A percentile compares a stretch with the other conserved stretches of the same genome.
Conservation (phyloP, 495 filamentous ascomycete genomes). For the Xylaria venustula region DNA sequence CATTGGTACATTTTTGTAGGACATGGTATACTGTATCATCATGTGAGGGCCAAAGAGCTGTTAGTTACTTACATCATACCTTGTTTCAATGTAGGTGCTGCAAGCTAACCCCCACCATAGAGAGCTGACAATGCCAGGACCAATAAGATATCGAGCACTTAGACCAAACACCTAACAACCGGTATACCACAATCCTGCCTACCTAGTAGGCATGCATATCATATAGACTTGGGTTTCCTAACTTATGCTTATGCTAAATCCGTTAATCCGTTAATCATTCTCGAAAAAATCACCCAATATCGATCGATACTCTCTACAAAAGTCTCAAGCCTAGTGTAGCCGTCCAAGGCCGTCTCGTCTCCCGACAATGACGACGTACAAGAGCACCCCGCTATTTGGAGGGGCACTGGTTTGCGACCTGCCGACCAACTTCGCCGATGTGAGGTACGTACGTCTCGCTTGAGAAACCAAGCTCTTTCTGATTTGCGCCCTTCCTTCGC, state of each 20-base stretch:
- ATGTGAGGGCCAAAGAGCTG: not conserved
- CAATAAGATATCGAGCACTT: not conserved
- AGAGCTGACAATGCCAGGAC: not conserved
- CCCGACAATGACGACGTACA: conserved; percentile 44
- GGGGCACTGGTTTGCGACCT: conserved; percentile 73
- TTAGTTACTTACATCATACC: conserved; percentile 2
- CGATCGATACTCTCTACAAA: not conserved
- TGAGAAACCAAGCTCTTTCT: conserved; percentile 1
- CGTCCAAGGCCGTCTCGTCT: not conserved
- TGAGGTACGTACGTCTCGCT: conserved; percentile 56
- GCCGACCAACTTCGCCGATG: conserved; percentile 73
- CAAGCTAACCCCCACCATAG: not conserved
- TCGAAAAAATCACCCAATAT: not conserved
- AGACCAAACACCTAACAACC: too few relatives aligned
- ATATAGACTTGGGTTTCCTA: too few relatives aligned
- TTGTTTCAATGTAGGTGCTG: not conserved
- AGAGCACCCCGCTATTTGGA: conserved; percentile 68
- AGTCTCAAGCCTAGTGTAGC: not conserved
- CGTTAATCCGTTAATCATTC: too few relatives aligned
- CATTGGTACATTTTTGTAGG: too few relatives aligned
- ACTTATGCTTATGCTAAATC: too few relatives aligned
- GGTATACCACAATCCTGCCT: too few relatives aligned
- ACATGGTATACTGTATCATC: too few relatives aligned
- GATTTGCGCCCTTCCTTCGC: too few relatives aligned
- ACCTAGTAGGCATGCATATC: too few relatives aligned